These are phyloP conservation scores for Monilinia laxa DNA, from an alignment of 2,329 filamentous ascomycete genomes.

Conservation along the genomic window DNA sequence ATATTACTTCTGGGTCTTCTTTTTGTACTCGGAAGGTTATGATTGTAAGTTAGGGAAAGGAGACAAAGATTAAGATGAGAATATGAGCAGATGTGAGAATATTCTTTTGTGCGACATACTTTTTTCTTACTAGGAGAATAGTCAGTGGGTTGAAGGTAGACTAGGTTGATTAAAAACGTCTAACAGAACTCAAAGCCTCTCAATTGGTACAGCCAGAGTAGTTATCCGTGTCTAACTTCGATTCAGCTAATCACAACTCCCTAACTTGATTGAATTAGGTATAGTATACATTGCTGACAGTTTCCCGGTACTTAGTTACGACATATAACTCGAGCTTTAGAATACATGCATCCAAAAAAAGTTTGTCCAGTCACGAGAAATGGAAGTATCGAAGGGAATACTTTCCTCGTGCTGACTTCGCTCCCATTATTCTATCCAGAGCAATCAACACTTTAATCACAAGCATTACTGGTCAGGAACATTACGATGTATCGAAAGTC, in stretches of 20 bases:
- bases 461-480: not conserved
- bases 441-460: not conserved
- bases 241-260: not conserved
- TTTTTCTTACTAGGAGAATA: not conserved
- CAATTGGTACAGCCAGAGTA: not conserved
- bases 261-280: not conserved
- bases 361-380: not conserved
- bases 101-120: not conserved
- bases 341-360: not conserved
- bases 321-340: too few species aligned
- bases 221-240: not conserved
- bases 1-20: not conserved
- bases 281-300: not conserved
- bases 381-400: not conserved
- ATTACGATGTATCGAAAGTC: not conserved
- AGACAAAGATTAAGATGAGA: not conserved
- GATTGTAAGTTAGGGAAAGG: not conserved
- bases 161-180: accelerated
- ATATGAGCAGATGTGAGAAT: not conserved
- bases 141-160: not conserved
- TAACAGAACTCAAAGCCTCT: not conserved
- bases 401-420: not conserved
- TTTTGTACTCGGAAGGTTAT: not conserved
- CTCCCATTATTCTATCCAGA: not conserved
- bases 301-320: not conserved